Evolutionary conservation across 495 filamentous ascomycete genomes (phyloP).

Genomic region (Cudoniella acicularis): DNA sequence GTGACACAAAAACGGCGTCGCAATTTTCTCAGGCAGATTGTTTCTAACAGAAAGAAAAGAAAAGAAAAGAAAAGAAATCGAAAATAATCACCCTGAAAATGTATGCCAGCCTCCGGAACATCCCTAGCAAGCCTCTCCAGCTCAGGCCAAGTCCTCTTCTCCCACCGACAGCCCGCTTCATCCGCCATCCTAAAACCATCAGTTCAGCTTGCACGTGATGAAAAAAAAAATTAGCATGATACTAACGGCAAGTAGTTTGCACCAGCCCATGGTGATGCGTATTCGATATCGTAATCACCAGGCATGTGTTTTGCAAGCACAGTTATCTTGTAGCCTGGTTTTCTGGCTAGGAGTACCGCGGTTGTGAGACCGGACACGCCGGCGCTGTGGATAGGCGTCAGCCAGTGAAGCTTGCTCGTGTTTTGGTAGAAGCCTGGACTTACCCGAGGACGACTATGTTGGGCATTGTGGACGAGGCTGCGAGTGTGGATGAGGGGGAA

Average conservation of each 20-base stretch:
- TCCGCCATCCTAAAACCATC: conserved; percentile 8
- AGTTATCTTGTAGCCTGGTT: conserved; percentile 66
- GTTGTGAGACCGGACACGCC: conserved; percentile 92
- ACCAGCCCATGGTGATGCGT: conserved; percentile 92
- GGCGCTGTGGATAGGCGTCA: conserved; percentile 52
- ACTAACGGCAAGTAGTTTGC: conserved; percentile 84
- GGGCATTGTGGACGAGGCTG: conserved; percentile 30
- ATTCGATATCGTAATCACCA: conserved; percentile 96
- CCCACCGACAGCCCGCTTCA: conserved; percentile 45
- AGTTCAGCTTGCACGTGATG: neutral
- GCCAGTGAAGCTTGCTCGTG: neutral
- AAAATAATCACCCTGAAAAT: conserved; percentile 64
- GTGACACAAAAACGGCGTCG: too few species aligned
- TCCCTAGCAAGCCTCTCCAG: conserved; percentile 62
- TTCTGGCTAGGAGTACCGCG: conserved; percentile 74
- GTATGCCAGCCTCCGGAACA: conserved; percentile 83
- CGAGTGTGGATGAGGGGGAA: too few species aligned
- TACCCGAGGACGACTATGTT: conserved; percentile 68
- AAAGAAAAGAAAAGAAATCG: neutral
- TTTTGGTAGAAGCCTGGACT: conserved; percentile 16
- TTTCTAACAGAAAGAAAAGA: neutral
- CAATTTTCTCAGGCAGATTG: conserved; percentile 9
- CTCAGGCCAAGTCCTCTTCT: conserved; percentile 64
- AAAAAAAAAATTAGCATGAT: neutral
- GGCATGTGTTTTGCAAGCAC: conserved; percentile 96